Evolutionary conservation across 257 asterid genomes (phyloP).

Genomic region (Leptodermis oblonga): DNA sequence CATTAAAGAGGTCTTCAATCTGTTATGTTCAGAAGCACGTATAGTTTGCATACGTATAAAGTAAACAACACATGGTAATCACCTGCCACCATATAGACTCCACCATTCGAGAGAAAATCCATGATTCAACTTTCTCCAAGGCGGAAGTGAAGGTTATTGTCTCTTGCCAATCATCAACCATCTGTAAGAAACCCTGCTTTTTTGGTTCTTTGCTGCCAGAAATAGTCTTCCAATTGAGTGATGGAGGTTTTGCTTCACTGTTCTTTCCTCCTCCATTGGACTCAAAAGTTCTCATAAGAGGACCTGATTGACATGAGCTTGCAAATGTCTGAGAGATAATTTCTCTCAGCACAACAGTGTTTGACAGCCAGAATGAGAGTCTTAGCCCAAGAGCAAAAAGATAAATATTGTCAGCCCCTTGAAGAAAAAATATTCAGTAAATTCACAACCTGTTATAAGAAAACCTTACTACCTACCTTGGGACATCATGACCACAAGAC

Average conservation of each 20-base stretch:
- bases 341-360: conserved; percentile 80
- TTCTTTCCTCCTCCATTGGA: conserved; percentile 38
- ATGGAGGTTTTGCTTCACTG: conserved; percentile 31
- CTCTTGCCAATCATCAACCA: conserved; percentile 90
- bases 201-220: conserved; percentile 41
- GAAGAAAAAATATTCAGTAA: conserved; percentile 11
- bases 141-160: conserved; percentile 76
- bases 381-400: conserved; percentile 34
- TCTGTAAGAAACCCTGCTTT: conserved; percentile 48
- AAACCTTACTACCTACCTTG: conserved; percentile 51
- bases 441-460: conserved; percentile 14
- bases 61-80: conserved; percentile 13
- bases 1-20: not conserved
- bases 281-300: conserved; percentile 37
- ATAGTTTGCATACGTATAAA: conserved; percentile 9
- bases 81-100: conserved; percentile 99
- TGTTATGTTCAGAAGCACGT: not conserved
- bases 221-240: conserved; percentile 33
- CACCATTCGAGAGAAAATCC: conserved; percentile 90
- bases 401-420: conserved; percentile 21
- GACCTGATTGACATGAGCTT: conserved; percentile 58
- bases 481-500: conserved; percentile 87
- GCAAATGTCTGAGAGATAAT: conserved; percentile 75
- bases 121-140: conserved; percentile 82
- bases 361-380: conserved; percentile 92